Conservation (phyloP, 768 basidiomycete genomes). For the Boletus pseudo-olivaceus region DNA sequence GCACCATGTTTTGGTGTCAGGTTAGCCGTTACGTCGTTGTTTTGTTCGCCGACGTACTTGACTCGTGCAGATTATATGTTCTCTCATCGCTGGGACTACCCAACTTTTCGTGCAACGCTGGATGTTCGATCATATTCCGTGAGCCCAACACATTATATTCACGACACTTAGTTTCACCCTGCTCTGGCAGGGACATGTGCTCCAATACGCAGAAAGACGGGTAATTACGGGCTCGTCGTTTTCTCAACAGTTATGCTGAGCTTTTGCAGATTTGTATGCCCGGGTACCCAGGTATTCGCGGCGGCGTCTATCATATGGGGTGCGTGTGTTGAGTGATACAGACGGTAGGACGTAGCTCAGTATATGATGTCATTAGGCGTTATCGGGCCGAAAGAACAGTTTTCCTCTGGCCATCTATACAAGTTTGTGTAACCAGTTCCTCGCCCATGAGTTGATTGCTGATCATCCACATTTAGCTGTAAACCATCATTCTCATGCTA, state of each 20-base stretch:
- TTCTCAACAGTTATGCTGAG: background rate
- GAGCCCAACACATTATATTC: conserved; percentile 15
- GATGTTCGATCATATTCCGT: conserved; percentile 64
- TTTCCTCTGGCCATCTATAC: conserved; percentile 55
- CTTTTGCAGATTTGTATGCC: conserved; percentile 44
- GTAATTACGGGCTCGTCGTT: background rate
- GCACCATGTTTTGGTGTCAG: conserved; percentile 69
- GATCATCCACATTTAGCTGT: conserved; percentile 15
- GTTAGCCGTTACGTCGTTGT: conserved; percentile 25
- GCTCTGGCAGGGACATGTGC: conserved; percentile 44
- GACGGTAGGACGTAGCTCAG: conserved; percentile 9
- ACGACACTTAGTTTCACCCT: background rate
- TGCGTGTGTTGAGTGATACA: conserved; percentile 7
- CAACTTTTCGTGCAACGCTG: conserved; percentile 75
- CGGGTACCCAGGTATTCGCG: conserved; percentile 49
- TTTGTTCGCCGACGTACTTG: background rate
- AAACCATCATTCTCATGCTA: conserved; percentile 12
- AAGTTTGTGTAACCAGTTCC: conserved; percentile 39
- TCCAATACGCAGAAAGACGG: conserved; percentile 39
- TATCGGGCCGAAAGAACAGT: conserved; percentile 60
- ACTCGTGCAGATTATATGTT: conserved; percentile 50
- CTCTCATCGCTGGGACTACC: conserved; percentile 64
- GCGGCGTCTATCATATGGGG: conserved; percentile 55
- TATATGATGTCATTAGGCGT: conserved; percentile 44
- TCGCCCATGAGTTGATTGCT: background rate